Evolutionary conservation across 208 protist genomes (phyloP), one percentile per base, ranked within the genome.

Genomic region (Naegleria fowleri): DNA sequence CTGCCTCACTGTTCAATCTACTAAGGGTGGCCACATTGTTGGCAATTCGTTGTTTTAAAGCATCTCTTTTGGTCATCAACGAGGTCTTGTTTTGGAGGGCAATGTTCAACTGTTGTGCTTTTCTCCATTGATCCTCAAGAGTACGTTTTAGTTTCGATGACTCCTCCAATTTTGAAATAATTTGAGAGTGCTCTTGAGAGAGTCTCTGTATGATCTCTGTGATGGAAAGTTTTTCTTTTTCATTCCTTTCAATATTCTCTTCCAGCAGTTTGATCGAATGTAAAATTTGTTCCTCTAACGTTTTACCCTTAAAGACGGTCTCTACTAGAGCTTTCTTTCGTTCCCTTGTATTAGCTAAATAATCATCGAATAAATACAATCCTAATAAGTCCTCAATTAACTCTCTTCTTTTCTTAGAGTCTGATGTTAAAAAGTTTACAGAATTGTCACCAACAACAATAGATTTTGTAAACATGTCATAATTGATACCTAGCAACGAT

Each of bases 381-480:
- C 84, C 84, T 5, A 88, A 58, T 38, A 88, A 58, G 16, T 88
- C 29, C 38, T 88, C 84, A 55, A 88, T 88, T 39, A 88, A 48
- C 3, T 88, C 41, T 38, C 84, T 88, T 58, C 84, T 48, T 39
- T 52, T 6, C 7, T 88, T 88, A 58, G 84, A 6, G 55, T 88
- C 84, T 6, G 84, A 88, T 16, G 22, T 58, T 38, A 88, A 59
- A 38, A 88, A 88, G 33, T 38, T 88, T n/a, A 55, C 16, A 76
- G 19, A 13, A 86, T 76, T 86, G 5, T 90, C 88, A 76, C 76
- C 38, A 5, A 90, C 88, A 90, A 90, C 52, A 11, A 90, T 38
- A 38, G 88, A 67, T 76, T 86, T 84, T 0, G 48, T 38, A 76
- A 90, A 90, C 25, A 41, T 90, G 33, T 90, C 51, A 76, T 38